Base-by-base conservation (phyloP, 2,329 filamentous ascomycete species). In the Dendryphion nanum region DNA sequence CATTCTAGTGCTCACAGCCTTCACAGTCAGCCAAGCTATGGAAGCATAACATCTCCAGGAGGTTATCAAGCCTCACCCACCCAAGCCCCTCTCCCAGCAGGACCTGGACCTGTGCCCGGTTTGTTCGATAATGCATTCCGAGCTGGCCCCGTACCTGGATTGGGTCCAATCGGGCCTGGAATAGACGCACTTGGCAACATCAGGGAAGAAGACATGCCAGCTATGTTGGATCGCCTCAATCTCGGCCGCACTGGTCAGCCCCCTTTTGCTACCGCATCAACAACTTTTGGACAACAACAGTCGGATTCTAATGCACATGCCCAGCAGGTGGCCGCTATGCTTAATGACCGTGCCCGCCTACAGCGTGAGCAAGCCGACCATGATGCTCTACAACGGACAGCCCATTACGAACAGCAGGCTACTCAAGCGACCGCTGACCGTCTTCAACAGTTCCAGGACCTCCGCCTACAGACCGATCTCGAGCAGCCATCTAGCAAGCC, bases 21-120 rank as follows among this genome's bases (percentile, higher is more conserved):
- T 42, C 93, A 98, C 60, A 96, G 89, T 61, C 93, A 98, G 67
- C 91, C 91, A 16, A 97, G 91, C 68, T 96, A 93, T 61, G 89
- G 91, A 14, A 96, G 86, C 67, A 94, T 98, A 50, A 83, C 88
- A 3, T 94, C 89, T n/a, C 89, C 90, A 2, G 80, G 85, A 41
- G 82, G 81, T 8, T 83, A 81, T 57, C 79, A 83, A 51, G 74
- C 78, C 37, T 75, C 80, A 45, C 74, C 74, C 41, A 81, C 72
- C 58, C 76, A 77, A 48, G 67, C 57, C 18, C 63, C 68, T n/a
- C 69, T 77, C 13, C 69, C 77, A 13, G 75, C 75, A 20, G 61
- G 55, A 32, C 55, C 56, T 26, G 39, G 55, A 30, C 18, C 31
- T 19, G 73, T 78, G 5, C 72, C 79, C 23, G 80, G 80, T 24